Evolutionary conservation across 768 basidiomycete genomes (phyloP), one percentile per base, ranked within the genome.

Genomic region (Rubroboletus satanas): DNA sequence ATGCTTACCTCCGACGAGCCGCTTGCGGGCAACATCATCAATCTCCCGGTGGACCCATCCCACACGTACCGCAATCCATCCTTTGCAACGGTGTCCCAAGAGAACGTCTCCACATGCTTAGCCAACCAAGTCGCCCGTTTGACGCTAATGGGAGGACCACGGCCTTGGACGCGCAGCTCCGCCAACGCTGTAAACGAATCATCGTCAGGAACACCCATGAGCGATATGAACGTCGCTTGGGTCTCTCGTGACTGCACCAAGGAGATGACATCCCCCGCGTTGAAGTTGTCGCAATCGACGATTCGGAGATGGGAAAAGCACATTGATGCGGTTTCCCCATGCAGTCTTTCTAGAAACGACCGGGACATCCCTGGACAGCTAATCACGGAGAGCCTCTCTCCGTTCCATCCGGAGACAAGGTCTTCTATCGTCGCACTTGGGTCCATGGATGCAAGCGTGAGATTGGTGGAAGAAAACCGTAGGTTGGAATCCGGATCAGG

Each of bases 1-100:
- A 17, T n/a, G 10, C 15, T 26, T 11, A 48, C 33, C 48, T 51
- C 23, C 12, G 7, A 23, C 12, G 31, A 18, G 3, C 9, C 48
- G 21, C 17, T 37, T 6, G 46, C 15, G 11, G 56, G 23, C 9
- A 35, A 18, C 17, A 9, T 7, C 38, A 23, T 52, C 44, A 58
- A 37, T 12, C 18, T 45, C 29, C 28, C 35, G 0, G 14, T 11
- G 14, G 49, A 45, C 14, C 35, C 45, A 31, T 59, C 47, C 58
- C 58, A 59, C 29, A 49, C 12, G 10, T 59, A 59, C 51, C 38
- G 51, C 26, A 42, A 7, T 0, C 58, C 51, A 21, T 59, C 51
- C 43, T n/a, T 59, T 1, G 51, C 47, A 26, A 59, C 38, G 0
- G 56, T 59, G 31, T 59, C 51, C 58, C 57, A 59, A 14, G 38